Percentiles rank a stretch among this genome's conserved stretches.
These are phyloP conservation scores for Leucocoprinus gongylophorus DNA, from an alignment of 1,284 basidiomycete species.

Conservation along the genomic window DNA sequence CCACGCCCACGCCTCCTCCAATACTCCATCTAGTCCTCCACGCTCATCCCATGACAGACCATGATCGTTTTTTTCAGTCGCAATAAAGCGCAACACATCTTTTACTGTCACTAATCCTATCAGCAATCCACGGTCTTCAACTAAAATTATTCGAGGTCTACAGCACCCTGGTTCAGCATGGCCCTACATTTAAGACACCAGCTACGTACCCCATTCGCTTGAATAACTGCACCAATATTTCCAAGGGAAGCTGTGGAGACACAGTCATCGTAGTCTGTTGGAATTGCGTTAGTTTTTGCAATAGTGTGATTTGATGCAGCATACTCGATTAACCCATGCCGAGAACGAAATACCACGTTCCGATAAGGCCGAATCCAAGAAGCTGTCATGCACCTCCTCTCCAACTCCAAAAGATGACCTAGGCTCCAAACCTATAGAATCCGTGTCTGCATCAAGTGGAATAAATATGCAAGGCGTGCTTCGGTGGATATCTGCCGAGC, in stretches of 20 bases:
- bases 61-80: slow-evolving; percentile 42
- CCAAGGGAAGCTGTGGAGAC: slow-evolving; percentile 87
- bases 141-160: slow-evolving; percentile 91
- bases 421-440: slow-evolving; percentile 25
- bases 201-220: slow-evolving; percentile 85
- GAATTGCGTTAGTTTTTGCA: slow-evolving; percentile 14
- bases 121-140: slow-evolving; percentile 79
- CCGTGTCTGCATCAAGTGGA: slow-evolving; percentile 37
- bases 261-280: slow-evolving; percentile 88
- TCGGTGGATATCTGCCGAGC: slow-evolving; percentile 51
- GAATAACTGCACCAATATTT: slow-evolving; percentile 96
- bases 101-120: slow-evolving; percentile 92
- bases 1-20: slow-evolving; percentile 60
- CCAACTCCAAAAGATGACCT: slow-evolving; percentile 53
- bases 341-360: slow-evolving; percentile 68
- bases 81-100: slow-evolving; percentile 85
- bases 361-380: slow-evolving; percentile 52
- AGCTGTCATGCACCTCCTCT: slow-evolving; percentile 56
- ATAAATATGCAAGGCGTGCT: slow-evolving; percentile 72
- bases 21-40: slow-evolving; percentile 53
- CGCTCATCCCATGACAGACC: slow-evolving; percentile 53
- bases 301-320: slow-evolving; percentile 15
- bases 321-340: slow-evolving; percentile 89
- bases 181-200: slow-evolving; percentile 7
- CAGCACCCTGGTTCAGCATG: slow-evolving; percentile 1